These are phyloP conservation scores for Hymenoscyphus scutula DNA, from an alignment of 2,329 filamentous ascomycete species.

Conservation along the genomic window DNA sequence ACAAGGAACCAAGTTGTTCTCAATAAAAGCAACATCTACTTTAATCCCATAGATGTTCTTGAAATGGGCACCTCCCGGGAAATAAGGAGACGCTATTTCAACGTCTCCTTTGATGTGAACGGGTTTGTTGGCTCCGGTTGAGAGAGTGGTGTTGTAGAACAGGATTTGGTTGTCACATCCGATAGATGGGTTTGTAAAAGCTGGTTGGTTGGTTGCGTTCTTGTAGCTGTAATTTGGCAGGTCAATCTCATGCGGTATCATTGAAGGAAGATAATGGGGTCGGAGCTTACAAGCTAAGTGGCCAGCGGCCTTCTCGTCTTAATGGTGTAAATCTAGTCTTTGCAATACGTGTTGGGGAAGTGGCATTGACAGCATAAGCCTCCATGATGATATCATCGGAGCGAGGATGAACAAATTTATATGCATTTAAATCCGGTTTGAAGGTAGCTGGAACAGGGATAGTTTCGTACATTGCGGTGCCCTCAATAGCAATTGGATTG, in stretches of 20 bases:
- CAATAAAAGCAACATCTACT: constrained; percentile 41
- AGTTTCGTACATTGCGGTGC: constrained; percentile 5
- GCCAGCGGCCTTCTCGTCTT: background rate
- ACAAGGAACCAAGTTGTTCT: constrained; percentile 39
- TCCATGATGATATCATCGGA: background rate
- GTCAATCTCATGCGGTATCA: background rate
- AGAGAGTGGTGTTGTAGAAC: constrained; percentile 46
- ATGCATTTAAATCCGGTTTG: constrained; percentile 7
- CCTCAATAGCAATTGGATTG: background rate
- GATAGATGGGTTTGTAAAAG: constrained; percentile 40
- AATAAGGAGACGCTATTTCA: constrained; percentile 32
- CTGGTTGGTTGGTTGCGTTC: constrained; percentile 55
- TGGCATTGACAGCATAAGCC: background rate
- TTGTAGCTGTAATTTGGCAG: constrained; percentile 35
- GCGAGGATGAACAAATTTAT: background rate
- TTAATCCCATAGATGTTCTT: constrained; percentile 37
- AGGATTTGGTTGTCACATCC: constrained; percentile 46
- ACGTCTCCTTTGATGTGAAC: constrained; percentile 38
- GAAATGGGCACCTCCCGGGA: constrained; percentile 35
- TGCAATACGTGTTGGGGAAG: constrained; percentile 2
- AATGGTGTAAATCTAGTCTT: constrained; percentile 11
- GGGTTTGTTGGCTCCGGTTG: constrained; percentile 35
- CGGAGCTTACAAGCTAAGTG: constrained; percentile 16
- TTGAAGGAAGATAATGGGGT: background rate
- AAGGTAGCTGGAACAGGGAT: constrained; percentile 9